Conservation (phyloP, 2,329 filamentous ascomycete genomes). For the Ascochyta pisi region DNA sequence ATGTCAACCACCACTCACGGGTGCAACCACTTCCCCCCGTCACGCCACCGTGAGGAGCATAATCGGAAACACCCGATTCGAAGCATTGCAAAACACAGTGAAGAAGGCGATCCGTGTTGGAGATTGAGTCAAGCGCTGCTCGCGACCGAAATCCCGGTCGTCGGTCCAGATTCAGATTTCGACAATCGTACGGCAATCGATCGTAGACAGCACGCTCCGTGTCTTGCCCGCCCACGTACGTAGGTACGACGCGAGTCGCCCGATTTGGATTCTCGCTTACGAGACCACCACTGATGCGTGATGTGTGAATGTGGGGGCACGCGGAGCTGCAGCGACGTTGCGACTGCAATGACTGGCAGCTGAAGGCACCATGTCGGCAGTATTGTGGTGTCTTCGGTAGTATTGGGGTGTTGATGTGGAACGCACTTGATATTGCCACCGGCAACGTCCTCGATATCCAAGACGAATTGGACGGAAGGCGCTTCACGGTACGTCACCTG, state of each 20-base stretch:
- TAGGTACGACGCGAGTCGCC: conserved; percentile 5
- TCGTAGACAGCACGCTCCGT: conserved; percentile 7
- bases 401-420: conserved; percentile 2
- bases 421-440: not conserved
- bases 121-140: conserved; percentile 12
- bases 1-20: not conserved
- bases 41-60: conserved; percentile 5
- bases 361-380: conserved; percentile 5
- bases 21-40: conserved; percentile 12
- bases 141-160: conserved; percentile 19
- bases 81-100: not conserved
- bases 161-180: conserved; percentile 21
- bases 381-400: conserved; percentile 1
- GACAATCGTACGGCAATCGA: conserved; percentile 19
- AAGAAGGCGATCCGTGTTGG: not conserved
- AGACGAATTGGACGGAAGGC: not conserved
- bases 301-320: conserved; percentile 10
- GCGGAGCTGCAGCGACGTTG: conserved; percentile 12
- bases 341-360: conserved; percentile 8
- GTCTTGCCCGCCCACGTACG: not conserved
- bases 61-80: not conserved
- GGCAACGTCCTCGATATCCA: not conserved
- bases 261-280: conserved; percentile 11
- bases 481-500: not conserved
- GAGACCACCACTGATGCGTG: not conserved